A percentile compares a stretch with the other conserved stretches of the same genome.
phyloP scores from a whole-genome alignment of 441 rosid genomes.

The Jatropha multifida region DNA sequence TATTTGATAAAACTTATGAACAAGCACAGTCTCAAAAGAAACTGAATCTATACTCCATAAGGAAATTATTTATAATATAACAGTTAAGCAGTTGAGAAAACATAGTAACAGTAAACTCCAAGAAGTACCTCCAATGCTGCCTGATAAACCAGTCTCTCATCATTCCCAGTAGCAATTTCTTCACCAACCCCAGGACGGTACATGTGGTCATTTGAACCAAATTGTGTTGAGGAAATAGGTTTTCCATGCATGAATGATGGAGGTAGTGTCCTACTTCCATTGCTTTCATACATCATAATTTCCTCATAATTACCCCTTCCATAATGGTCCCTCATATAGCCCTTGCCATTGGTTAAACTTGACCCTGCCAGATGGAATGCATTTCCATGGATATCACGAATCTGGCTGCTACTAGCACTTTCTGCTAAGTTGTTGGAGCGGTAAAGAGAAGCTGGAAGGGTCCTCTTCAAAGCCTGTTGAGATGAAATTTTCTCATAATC shows the following conservation, averaged over 20 bases:
- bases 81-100: background rate
- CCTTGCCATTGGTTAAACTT: slow-evolving; percentile 43
- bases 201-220: slow-evolving; percentile 47
- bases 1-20: no score
- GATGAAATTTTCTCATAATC: slow-evolving; percentile 62
- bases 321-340: slow-evolving; percentile 40
- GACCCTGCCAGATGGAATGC: slow-evolving; percentile 41
- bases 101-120: slow-evolving; percentile 15
- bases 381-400: slow-evolving; percentile 37
- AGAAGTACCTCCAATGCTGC: slow-evolving; percentile 82
- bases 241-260: slow-evolving; percentile 56
- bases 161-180: slow-evolving; percentile 54
- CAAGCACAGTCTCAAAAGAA: no score
- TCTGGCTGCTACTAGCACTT: slow-evolving; percentile 31
- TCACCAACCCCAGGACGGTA: slow-evolving; percentile 48
- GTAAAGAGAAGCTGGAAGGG: slow-evolving; percentile 58
- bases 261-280: slow-evolving; percentile 66
- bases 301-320: slow-evolving; percentile 44
- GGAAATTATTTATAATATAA: background rate
- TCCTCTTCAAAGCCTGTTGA: slow-evolving; percentile 66
- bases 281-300: slow-evolving; percentile 47
- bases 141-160: slow-evolving; percentile 85
- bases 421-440: slow-evolving; percentile 31
- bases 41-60: no score
- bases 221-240: slow-evolving; percentile 38